Percentiles rank a stretch among this genome's conserved stretches.
phyloP scores from a whole-genome alignment of 2,329 filamentous ascomycete genomes.

The Coleophoma eucalyptorum region DNA sequence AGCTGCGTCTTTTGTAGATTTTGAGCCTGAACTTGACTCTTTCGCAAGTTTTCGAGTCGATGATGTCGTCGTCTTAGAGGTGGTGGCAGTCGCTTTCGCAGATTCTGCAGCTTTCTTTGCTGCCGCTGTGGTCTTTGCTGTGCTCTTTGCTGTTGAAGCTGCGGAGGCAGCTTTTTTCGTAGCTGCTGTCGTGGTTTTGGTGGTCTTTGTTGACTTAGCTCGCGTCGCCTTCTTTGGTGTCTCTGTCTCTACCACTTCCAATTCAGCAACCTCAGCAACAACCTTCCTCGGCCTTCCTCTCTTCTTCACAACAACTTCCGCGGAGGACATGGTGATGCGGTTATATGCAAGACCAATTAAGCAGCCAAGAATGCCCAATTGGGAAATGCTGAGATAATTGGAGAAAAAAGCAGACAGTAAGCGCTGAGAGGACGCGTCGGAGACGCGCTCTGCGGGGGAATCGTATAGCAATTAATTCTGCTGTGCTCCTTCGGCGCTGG shows the following conservation, averaged over 20 bases:
- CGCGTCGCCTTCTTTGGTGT: constrained; percentile 14
- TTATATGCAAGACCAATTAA: no score
- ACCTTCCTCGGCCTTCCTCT: constrained; percentile 25
- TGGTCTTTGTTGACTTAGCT: constrained; percentile 19
- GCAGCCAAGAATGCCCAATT: neutral
- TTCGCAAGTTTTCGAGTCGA: no score
- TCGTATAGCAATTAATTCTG: no score
- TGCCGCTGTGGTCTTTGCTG: constrained; percentile 1
- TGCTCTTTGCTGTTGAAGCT: no score
- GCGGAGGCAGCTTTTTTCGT: neutral
- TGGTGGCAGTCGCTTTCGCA: no score
- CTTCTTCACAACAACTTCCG: constrained; percentile 21
- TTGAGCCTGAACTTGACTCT: constrained; percentile 1
- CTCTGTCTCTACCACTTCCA: constrained; percentile 3
- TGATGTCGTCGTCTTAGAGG: no score
- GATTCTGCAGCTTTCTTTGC: constrained; percentile 4
- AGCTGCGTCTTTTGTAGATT: constrained; percentile 9
- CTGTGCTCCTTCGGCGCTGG: no score
- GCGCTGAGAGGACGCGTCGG: no score
- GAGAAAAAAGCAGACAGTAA: neutral
- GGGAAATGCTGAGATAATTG: neutral
- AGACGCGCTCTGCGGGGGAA: no score
- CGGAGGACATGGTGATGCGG: constrained; percentile 7
- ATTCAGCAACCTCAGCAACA: constrained; percentile 15
- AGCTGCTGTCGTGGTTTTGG: constrained; percentile 7